Evolutionary conservation across 352 stramenopile species (phyloP), one percentile per base, ranked within the genome.

Genomic region (Lagenidium sp.): DNA sequence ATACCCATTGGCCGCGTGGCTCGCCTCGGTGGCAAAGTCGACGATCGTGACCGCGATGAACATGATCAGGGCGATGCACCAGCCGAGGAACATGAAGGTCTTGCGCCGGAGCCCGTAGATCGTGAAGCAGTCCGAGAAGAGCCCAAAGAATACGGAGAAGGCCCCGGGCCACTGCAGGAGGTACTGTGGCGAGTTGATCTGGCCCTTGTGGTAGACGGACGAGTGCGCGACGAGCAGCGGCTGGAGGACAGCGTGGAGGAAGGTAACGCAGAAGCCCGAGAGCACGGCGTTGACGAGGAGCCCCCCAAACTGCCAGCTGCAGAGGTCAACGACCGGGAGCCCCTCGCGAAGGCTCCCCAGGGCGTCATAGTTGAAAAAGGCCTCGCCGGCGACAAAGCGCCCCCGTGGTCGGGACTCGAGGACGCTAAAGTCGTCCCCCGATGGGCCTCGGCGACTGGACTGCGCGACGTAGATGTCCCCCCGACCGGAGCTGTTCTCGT

Each of bases 11-110:
- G 34, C 29, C 6, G 24, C 23, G 25, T 20, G 15, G 12, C 29
- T 36, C 30, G 42, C 36, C 1, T 55, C 40, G 20, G 34, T 47
- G 7, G 16, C 36, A n/a, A 16, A 28, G 21, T 46, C 18, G 16
- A 53, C 36, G 32, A 64, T 47, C 4, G 32, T 49, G 1, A 47
- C 36, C 2, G 40, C 50, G 1, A 41, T 26, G 32, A 51, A 63
- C 46, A 57, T 59, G 24, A 68, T 1, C 12, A 55, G 46, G 23
- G 53, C 57, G 6, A 68, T 29, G 20, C 65, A 36, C 68, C 70
- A 88, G 7, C 85, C 85, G n/a, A 90, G 39, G 2, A 81, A 57
- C 46, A 96, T 86, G 60, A 95, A 95, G 2, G 82, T 65, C 47
- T 94, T 95, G n/a, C 85, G 63, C 16, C 77, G 80, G 26, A 75